A percentile compares a stretch with the other conserved stretches of the same genome.
These are phyloP conservation scores for Nicotiana rustica DNA, from an alignment of 305 asterid species.

Conservation along the genomic window DNA sequence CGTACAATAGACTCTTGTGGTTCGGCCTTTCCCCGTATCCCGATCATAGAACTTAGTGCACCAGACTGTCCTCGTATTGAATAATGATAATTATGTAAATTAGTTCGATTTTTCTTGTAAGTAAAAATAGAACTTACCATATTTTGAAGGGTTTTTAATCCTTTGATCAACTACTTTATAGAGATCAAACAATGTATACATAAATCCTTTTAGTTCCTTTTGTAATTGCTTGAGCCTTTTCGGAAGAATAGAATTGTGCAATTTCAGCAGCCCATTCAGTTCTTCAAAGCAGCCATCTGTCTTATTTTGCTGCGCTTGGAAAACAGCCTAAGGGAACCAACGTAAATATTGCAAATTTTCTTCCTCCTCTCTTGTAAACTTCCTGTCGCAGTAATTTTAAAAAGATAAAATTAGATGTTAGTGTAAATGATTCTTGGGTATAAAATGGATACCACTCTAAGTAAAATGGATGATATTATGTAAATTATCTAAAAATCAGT, in stretches of 20 bases:
- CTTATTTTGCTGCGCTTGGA: slow-evolving; percentile 50
- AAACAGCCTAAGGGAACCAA: slow-evolving; percentile 65
- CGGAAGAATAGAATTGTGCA: slow-evolving; percentile 55
- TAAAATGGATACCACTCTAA: no score
- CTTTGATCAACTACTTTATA: slow-evolving; percentile 44
- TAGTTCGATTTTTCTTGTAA: not conserved
- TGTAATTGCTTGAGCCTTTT: slow-evolving; percentile 45
- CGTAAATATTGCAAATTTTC: slow-evolving; percentile 64
- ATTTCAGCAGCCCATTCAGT: slow-evolving; percentile 52
- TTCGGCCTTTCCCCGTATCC: no score
- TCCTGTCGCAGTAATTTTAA: not conserved
- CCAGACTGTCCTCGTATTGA: no score
- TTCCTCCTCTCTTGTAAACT: slow-evolving; percentile 52
- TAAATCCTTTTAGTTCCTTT: slow-evolving; percentile 51
- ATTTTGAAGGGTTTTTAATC: slow-evolving; percentile 49
- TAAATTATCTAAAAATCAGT: no score
- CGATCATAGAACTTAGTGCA: no score
- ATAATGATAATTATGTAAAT: no score
- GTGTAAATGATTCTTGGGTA: no score
- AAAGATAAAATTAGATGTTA: not conserved
- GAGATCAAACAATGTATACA: slow-evolving; percentile 61
- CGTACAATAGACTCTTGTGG: no score
- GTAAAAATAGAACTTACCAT: slow-evolving; percentile 46
- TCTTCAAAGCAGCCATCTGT: slow-evolving; percentile 53
- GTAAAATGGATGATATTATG: no score